Percentiles rank a stretch among this genome's conserved stretches.
phyloP scores from a whole-genome alignment of 352 stramenopile species.

The Ophiocytium majus region DNA sequence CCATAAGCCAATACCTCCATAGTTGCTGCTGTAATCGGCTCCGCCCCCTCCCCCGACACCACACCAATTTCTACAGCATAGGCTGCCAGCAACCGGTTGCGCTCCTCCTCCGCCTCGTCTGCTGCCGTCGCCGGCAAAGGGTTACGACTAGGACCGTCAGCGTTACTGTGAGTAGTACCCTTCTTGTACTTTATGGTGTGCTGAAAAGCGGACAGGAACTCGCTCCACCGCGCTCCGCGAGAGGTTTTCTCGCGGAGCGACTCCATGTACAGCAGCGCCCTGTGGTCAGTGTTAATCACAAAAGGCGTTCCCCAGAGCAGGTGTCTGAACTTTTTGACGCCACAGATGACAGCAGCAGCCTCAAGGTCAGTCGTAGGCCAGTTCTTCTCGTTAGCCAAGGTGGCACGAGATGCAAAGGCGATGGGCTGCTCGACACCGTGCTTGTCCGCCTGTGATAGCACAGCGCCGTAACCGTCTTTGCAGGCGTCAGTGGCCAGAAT shows the following conservation, averaged over 20 bases:
- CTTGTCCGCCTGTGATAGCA: not conserved
- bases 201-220: not conserved
- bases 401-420: not conserved
- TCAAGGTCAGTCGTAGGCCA: not conserved
- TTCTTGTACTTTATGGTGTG: not conserved
- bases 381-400: not conserved
- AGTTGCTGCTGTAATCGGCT: too few species aligned
- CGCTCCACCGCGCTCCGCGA: not conserved
- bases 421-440: not conserved
- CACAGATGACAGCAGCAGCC: not conserved
- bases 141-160: not conserved
- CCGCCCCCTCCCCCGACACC: too few species aligned
- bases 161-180: not conserved
- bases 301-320: not conserved
- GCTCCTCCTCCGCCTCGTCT: not conserved
- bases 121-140: not conserved
- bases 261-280: not conserved
- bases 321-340: not conserved
- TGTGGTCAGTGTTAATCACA: not conserved
- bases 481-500: not conserved
- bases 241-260: not conserved
- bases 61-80: not conserved
- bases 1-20: too few species aligned
- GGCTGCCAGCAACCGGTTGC: not conserved
- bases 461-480: not conserved